Percentiles rank a stretch among this genome's conserved stretches.
Evolutionary conservation across 129 eudicot genomes (phyloP).

Genomic region (Saposhnikovia divaricata): DNA sequence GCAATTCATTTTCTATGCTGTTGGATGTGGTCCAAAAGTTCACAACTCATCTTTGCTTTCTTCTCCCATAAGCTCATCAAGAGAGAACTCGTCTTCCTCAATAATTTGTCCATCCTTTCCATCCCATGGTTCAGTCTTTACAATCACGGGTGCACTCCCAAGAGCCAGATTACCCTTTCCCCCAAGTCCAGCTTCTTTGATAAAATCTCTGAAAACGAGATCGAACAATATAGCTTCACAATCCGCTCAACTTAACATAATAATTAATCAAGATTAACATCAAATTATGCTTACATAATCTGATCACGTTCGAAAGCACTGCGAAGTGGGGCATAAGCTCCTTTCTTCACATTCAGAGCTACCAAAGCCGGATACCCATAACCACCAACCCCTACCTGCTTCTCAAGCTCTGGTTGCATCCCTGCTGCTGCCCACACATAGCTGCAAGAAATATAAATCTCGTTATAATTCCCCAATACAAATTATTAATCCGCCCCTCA

Average conservation of each 20-base stretch:
- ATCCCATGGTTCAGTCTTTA: constrained; percentile 74
- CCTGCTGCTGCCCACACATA: constrained; percentile 95
- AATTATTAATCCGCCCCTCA: not conserved
- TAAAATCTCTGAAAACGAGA: constrained; percentile 54
- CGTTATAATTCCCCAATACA: not conserved
- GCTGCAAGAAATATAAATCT: constrained; percentile 34
- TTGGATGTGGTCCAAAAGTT: not conserved
- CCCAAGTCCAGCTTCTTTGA: constrained; percentile 80
- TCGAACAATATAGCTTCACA: not conserved
- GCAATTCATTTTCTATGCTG: not conserved
- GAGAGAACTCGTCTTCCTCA: constrained; percentile 89
- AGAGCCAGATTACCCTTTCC: constrained; percentile 86
- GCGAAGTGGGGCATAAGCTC: constrained; percentile 76
- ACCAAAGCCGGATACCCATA: constrained; percentile 95
- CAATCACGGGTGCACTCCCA: constrained; percentile 42
- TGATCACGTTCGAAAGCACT: constrained; percentile 80
- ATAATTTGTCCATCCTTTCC: constrained; percentile 86
- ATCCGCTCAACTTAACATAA: not conserved
- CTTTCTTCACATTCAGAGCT: constrained; percentile 80
- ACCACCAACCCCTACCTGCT: constrained; percentile 88
- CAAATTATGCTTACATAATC: constrained; percentile 44
- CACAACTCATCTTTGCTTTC: constrained; percentile 45
- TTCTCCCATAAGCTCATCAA: constrained; percentile 89
- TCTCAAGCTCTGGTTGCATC: constrained; percentile 87
- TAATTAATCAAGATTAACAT: not conserved